Conservation (phyloP, 768 basidiomycete genomes). For the Mrakia blollopis region DNA sequence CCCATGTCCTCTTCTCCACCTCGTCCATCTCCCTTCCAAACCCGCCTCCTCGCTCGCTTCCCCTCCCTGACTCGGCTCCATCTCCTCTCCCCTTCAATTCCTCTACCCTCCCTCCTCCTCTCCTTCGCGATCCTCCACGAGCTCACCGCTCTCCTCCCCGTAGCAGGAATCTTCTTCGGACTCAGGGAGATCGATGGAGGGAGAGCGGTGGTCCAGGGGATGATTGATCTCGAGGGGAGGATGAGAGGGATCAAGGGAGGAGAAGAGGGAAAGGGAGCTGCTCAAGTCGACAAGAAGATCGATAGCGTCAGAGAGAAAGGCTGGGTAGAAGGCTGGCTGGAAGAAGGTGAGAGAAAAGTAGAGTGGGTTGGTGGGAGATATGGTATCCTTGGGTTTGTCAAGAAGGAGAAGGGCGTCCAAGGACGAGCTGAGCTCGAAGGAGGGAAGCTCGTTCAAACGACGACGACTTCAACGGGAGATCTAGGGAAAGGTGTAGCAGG, state of each 20-base stretch:
- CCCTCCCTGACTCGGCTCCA: constrained; percentile 21
- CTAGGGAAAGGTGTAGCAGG: constrained; percentile 51
- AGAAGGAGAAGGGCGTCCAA: constrained; percentile 47
- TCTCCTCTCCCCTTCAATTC: constrained; percentile 45
- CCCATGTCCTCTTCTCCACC: not conserved
- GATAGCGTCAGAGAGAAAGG: constrained; percentile 43
- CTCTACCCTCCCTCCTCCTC: constrained; percentile 66
- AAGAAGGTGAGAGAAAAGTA: constrained; percentile 70
- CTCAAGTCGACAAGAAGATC: too few species aligned
- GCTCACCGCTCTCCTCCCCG: constrained; percentile 69
- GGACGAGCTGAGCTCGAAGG: constrained; percentile 61
- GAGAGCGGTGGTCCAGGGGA: constrained; percentile 53
- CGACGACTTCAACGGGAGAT: not conserved
- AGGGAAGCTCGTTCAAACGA: not conserved
- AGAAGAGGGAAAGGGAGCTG: not conserved
- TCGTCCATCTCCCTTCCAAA: constrained; percentile 20
- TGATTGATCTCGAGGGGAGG: constrained; percentile 34
- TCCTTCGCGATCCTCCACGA: constrained; percentile 85
- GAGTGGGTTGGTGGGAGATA: constrained; percentile 67
- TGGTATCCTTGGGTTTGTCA: constrained; percentile 67
- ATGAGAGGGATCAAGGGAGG: constrained; percentile 5
- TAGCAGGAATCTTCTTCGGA: constrained; percentile 67
- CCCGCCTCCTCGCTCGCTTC: constrained; percentile 23
- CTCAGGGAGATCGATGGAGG: constrained; percentile 66
- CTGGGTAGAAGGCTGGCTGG: constrained; percentile 57